Percentiles rank a stretch among this genome's conserved stretches.
phyloP scores from a whole-genome alignment of 73 alveolate genomes.

The Stentor coeruleus region DNA sequence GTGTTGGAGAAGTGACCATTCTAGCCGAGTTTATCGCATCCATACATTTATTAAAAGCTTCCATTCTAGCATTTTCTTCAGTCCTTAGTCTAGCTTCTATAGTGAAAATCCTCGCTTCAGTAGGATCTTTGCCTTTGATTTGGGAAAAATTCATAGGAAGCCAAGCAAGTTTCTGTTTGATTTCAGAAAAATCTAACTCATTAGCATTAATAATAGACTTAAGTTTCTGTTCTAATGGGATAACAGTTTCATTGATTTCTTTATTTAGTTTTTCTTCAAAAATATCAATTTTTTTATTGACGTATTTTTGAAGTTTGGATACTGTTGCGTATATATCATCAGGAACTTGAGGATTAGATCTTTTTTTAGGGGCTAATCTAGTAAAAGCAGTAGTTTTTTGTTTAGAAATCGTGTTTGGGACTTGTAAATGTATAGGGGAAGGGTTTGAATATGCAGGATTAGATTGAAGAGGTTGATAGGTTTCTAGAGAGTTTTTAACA shows the following conservation, averaged over 20 bases:
- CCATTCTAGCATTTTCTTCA: constrained; percentile 13
- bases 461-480: too few relatives aligned
- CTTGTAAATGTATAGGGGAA: too few relatives aligned
- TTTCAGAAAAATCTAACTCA: not conserved
- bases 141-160: constrained; percentile 21
- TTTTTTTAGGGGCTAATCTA: too few relatives aligned
- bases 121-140: not conserved
- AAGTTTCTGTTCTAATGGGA: not conserved
- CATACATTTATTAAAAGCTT: not conserved
- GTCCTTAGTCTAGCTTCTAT: constrained; percentile 3
- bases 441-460: too few relatives aligned
- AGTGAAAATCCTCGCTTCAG: constrained; percentile 25
- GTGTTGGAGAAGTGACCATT: not conserved
- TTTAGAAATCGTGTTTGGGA: too few relatives aligned
- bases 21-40: not conserved
- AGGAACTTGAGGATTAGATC: too few relatives aligned
- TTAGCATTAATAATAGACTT: not conserved
- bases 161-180: constrained; percentile 11
- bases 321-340: not conserved
- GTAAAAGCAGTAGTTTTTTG: too few relatives aligned
- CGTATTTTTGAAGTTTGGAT: not conserved
- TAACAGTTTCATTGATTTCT: not conserved
- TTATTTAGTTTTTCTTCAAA: not conserved
- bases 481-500: too few relatives aligned
- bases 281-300: too few relatives aligned